Conservation (phyloP, 371 early-diverging fungal genomes). For the Capillidium rhysosporum region DNA sequence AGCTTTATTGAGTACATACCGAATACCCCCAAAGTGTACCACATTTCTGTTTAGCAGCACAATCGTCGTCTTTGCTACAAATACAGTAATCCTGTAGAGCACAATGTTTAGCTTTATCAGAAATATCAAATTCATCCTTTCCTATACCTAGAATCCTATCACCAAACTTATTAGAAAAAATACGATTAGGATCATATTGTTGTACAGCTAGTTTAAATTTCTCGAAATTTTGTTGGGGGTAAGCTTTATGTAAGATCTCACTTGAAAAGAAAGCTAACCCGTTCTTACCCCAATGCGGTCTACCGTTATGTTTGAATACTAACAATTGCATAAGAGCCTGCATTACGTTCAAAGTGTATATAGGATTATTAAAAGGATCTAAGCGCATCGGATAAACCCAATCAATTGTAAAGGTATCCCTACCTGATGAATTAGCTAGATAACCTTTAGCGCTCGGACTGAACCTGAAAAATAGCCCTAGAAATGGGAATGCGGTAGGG, state of each 20-base stretch:
- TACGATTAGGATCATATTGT: background rate
- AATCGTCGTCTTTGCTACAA: background rate
- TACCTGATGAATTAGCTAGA: too few species aligned
- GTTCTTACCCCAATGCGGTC: constrained; percentile 4
- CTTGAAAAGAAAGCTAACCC: background rate
- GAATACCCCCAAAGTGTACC: background rate
- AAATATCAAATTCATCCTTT: background rate
- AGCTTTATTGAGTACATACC: background rate
- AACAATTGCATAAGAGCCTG: background rate
- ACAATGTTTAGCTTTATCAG: background rate
- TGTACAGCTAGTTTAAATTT: too few species aligned
- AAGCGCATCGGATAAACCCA: background rate
- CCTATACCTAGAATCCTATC: background rate
- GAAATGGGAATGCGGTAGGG: too few species aligned
- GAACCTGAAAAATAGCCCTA: too few species aligned
- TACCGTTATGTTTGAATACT: background rate
- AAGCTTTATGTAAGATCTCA: background rate
- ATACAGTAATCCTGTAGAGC: background rate
- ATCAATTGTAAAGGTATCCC: too few species aligned
- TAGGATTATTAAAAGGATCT: background rate
- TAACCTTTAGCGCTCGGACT: too few species aligned
- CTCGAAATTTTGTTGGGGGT: background rate
- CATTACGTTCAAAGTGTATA: background rate
- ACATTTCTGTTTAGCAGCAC: background rate
- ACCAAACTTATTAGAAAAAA: background rate